Evolutionary conservation across 2,329 filamentous ascomycete genomes (phyloP).

Genomic region (Pseudocercospora musae): DNA sequence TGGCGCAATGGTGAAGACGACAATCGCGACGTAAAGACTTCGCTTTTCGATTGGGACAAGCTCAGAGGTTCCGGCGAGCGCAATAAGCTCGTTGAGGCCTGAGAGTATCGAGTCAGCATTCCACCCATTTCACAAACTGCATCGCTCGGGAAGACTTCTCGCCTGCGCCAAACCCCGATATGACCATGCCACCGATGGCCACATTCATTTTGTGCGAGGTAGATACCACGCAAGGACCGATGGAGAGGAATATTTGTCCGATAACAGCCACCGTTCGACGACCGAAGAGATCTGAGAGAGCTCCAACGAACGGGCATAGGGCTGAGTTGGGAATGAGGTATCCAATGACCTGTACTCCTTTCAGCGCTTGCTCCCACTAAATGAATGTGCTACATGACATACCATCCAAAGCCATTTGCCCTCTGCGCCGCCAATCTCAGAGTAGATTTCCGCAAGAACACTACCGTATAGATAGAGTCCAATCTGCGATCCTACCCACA

Average conservation of each 20-base stretch:
- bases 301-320: slow-evolving; percentile 62
- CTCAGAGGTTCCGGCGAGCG: slow-evolving; percentile 65
- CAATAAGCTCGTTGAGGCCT: slow-evolving; percentile 54
- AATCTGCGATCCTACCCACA: slow-evolving; percentile 61
- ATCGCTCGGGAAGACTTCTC: slow-evolving; percentile 45
- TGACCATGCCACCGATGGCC: slow-evolving; percentile 60
- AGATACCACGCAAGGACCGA: slow-evolving; percentile 59
- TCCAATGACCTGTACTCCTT: slow-evolving; percentile 27
- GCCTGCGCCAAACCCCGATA: slow-evolving; percentile 65
- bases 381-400: background rate
- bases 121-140: background rate
- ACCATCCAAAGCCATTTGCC: slow-evolving; percentile 45
- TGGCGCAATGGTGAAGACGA: slow-evolving; percentile 61
- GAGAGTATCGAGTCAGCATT: background rate
- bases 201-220: slow-evolving; percentile 58
- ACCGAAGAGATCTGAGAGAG: slow-evolving; percentile 61
- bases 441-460: slow-evolving; percentile 51
- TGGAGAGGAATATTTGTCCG: slow-evolving; percentile 52
- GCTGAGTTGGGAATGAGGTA: slow-evolving; percentile 57
- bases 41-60: slow-evolving; percentile 63
- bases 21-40: slow-evolving; percentile 58
- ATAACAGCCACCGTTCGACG: slow-evolving; percentile 57
- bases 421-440: slow-evolving; percentile 58
- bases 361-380: background rate
- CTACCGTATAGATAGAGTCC: slow-evolving; percentile 49